Base-by-base conservation (phyloP, 2,329 filamentous ascomycete genomes). In the Diplodia scrobiculata region DNA sequence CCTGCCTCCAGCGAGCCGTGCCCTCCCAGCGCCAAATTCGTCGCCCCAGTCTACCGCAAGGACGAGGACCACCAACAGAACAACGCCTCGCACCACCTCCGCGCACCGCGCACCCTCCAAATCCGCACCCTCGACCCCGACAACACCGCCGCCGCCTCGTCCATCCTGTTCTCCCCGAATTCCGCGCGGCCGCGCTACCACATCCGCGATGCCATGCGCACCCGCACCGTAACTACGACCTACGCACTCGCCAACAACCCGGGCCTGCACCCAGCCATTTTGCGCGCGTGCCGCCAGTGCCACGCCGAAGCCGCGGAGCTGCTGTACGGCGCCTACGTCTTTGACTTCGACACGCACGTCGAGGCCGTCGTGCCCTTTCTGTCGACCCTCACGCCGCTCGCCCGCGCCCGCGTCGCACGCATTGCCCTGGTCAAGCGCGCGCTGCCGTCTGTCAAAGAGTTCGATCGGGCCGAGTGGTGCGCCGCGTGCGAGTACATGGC, bases 301-400 rank as follows among this genome's bases (percentile, higher is more conserved):
- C 79, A 87, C 72, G 77, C 79, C 67, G 86, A 89, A 73, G 82
- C 84, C n/a, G 77, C 82, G 3, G 79, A 83, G 66, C 72, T 85
- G 17, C 77, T 89, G 3, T 89, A 89, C 74, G 79, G 78, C 7
- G 77, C 73, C 65, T 84, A 87, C 72, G 78, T 78, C 0, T 88
- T 89, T 73, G 82, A 84, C 70, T 89, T 89, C 73, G 83, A 83
- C 68, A 80, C 80, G 55, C 80, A 86, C 74, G 79, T 89, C 69
- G 86, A 89, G 74, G 84, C 86, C 17, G 80, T 86, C 5, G 80
- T 83, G 0, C 85, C 86, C 0, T 89, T 89, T 72, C 77, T 89
- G 47, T 77, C 78, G 36, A 85, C 88, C 72, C 79, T 87, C 38
- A 84, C 83, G 2, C 79, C 81, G 0, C 70, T 73, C 19, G 81